Conservation (phyloP, 2,329 filamentous ascomycete genomes). For the Xylariaceae sp. region DNA sequence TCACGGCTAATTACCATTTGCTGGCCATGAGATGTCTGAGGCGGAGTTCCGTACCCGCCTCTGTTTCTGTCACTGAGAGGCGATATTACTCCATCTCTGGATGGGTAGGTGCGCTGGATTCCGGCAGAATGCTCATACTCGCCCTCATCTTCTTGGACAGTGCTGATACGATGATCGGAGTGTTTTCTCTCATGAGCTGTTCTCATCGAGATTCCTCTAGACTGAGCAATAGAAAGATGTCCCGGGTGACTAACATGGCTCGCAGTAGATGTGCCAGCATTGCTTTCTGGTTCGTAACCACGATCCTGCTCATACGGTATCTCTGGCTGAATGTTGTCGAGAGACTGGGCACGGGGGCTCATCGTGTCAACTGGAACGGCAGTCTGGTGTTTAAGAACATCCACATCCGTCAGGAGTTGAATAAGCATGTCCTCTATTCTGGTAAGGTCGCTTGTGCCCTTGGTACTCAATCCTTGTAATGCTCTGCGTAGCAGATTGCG, state of each 20-base stretch:
- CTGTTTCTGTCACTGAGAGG: conserved; percentile 52
- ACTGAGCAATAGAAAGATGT: conserved; percentile 59
- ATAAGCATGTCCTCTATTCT: conserved; percentile 90
- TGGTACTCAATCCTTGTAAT: conserved; percentile 82
- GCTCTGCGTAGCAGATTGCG: conserved; percentile 91
- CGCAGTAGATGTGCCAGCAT: conserved; percentile 68
- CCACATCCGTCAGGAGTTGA: conserved; percentile 86
- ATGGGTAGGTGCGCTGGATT: conserved; percentile 48
- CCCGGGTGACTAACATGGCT: conserved; percentile 70
- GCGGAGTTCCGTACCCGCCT: conserved; percentile 54
- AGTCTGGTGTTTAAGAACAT: conserved; percentile 65
- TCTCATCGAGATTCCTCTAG: conserved; percentile 41
- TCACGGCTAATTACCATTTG: conserved; percentile 62
- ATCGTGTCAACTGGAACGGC: conserved; percentile 34
- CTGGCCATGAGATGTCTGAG: conserved; percentile 39
- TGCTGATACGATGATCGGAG: conserved; percentile 81
- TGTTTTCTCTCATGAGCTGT: conserved; percentile 50
- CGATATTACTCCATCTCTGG: conserved; percentile 56
- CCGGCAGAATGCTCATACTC: conserved; percentile 45
- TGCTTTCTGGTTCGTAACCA: conserved; percentile 80
- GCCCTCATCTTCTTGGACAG: conserved; percentile 81
- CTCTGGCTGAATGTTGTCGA: conserved; percentile 61
- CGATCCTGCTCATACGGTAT: conserved; percentile 61
- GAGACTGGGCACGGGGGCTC: conserved; percentile 56
- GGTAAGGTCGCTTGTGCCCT: conserved; percentile 79